A percentile compares a stretch with the other conserved stretches of the same genome.
Evolutionary conservation across 768 basidiomycete genomes (phyloP).

Genomic region (Macrolepiota fuliginosa): DNA sequence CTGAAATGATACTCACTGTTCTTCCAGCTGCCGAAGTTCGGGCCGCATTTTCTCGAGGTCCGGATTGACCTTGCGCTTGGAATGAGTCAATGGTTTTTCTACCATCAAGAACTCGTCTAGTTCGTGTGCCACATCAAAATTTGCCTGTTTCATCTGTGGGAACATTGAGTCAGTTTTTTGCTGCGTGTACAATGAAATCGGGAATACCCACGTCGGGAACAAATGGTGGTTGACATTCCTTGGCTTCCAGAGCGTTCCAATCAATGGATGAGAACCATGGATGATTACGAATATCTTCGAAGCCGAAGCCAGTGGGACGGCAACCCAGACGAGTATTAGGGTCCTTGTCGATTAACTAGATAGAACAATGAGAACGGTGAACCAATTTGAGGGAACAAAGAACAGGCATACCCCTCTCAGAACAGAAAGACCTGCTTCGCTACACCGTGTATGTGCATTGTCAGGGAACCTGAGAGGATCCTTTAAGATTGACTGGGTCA

Average conservation of each 20-base stretch:
- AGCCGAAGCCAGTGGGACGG: conserved; percentile 60
- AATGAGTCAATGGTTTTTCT: conserved; percentile 95
- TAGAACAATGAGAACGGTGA: conserved; percentile 18
- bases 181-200: conserved; percentile 3
- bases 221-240: conserved; percentile 75
- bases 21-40: conserved; percentile 89
- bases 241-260: conserved; percentile 76
- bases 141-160: conserved; percentile 87
- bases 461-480: conserved; percentile 81
- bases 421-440: conserved; percentile 61
- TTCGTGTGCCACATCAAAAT: conserved; percentile 97
- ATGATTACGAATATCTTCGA: conserved; percentile 77
- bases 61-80: conserved; percentile 84
- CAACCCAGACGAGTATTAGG: conserved; percentile 80
- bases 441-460: conserved; percentile 56
- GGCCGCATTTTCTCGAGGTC: conserved; percentile 89
- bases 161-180: conserved; percentile 6
- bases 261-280: conserved; percentile 84
- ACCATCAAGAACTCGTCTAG: conserved; percentile 96
- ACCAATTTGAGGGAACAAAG: background rate
- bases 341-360: conserved; percentile 83
- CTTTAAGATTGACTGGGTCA: conserved; percentile 83
- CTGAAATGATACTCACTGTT: conserved; percentile 60
- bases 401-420: conserved; percentile 58
- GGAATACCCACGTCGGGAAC: conserved; percentile 80